Evolutionary conservation across 768 basidiomycete species (phyloP).

Genomic region (Rhizopogon vinicolor): DNA sequence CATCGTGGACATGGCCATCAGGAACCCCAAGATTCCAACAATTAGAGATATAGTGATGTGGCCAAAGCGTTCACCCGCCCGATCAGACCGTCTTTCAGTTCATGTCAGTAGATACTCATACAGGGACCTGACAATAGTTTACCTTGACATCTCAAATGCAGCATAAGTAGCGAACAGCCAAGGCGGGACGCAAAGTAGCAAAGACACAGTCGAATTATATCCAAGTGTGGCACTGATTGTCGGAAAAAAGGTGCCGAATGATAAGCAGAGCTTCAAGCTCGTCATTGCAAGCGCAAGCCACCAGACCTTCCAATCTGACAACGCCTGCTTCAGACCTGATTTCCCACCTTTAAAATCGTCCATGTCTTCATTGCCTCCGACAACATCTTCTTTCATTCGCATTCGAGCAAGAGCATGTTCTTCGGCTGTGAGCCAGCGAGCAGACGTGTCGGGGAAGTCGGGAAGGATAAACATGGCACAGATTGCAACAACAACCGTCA

Average conservation of each 20-base stretch:
- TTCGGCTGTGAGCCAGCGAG: conserved; percentile 51
- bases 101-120: background rate
- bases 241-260: conserved; percentile 80
- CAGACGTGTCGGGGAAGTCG: conserved; percentile 61
- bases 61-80: conserved; percentile 61
- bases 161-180: conserved; percentile 60
- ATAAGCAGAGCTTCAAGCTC: conserved; percentile 52
- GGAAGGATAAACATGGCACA: conserved; percentile 62
- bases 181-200: conserved; percentile 69
- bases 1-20: conserved; percentile 61
- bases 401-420: conserved; percentile 53
- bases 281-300: conserved; percentile 65
- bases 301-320: conserved; percentile 83
- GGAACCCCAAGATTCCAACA: conserved; percentile 64
- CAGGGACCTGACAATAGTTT: conserved; percentile 1
- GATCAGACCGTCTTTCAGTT: conserved; percentile 60
- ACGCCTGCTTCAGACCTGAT: conserved; percentile 51
- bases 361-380: conserved; percentile 44
- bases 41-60: conserved; percentile 53
- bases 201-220: conserved; percentile 55
- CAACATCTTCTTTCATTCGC: conserved; percentile 63
- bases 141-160: conserved; percentile 52
- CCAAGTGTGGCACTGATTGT: conserved; percentile 73
- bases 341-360: conserved; percentile 26
- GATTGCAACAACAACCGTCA: conserved; percentile 48